Percentiles rank a stretch among this genome's conserved stretches.
phyloP scores from a whole-genome alignment of 805 yeast species.

The Clavispora asparagi region DNA sequence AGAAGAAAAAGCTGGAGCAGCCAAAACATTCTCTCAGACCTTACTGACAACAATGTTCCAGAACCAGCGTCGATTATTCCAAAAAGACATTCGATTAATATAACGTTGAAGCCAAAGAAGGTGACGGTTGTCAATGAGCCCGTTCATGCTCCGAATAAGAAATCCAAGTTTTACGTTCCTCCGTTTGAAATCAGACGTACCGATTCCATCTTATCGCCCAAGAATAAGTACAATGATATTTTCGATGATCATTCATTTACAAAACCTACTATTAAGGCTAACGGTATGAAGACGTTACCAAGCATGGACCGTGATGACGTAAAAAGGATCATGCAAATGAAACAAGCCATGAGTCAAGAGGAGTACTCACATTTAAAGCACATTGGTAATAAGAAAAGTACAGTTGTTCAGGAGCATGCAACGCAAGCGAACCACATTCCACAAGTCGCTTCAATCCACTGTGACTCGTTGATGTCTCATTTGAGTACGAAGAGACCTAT shows the following conservation, averaged over 20 bases:
- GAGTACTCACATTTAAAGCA: constrained; percentile 34
- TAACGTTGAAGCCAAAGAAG: constrained; percentile 3
- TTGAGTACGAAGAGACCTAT: constrained; percentile 16
- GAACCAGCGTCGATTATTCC: constrained; percentile 14
- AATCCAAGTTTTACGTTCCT: constrained; percentile 36
- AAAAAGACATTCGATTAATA: constrained; percentile 1
- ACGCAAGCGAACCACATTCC: constrained; percentile 7
- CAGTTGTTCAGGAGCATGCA: constrained; percentile 16
- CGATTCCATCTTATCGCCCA: constrained; percentile 29
- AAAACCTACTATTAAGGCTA: constrained; percentile 36
- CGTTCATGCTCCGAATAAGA: not conserved
- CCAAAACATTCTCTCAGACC: constrained; percentile 23
- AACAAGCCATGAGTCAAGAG: constrained; percentile 35
- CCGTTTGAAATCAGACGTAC: constrained; percentile 39
- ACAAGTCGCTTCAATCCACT: constrained; percentile 12
- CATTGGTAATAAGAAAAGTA: constrained; percentile 17
- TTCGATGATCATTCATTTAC: constrained; percentile 23
- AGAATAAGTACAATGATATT: constrained; percentile 35
- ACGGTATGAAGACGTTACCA: constrained; percentile 45
- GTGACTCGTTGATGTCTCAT: constrained; percentile 10
- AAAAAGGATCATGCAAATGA: constrained; percentile 28
- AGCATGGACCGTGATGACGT: constrained; percentile 45
- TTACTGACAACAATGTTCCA: constrained; percentile 11
- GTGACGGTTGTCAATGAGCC: not conserved
- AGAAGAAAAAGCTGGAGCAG: constrained; percentile 22